A percentile compares a stretch with the other conserved stretches of the same genome.
Conservation (phyloP, 768 basidiomycete genomes). For the Fomitopsis serialis region DNA sequence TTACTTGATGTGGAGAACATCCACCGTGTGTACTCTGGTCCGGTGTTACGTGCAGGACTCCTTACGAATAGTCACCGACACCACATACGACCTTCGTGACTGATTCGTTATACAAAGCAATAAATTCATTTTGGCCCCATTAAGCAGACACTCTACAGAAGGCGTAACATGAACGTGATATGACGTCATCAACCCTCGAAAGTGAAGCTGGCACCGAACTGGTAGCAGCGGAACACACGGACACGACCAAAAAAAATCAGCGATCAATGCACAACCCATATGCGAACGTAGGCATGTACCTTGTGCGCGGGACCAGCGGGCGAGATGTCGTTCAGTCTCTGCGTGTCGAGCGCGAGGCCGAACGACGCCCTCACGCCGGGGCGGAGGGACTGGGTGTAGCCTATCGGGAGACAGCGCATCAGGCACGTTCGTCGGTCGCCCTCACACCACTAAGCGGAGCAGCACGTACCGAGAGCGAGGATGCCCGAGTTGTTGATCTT, state of each 20-base stretch:
- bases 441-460: background rate
- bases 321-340: conserved; percentile 74
- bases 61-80: too few species aligned
- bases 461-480: conserved; percentile 65
- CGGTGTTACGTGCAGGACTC: too few species aligned
- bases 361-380: conserved; percentile 91
- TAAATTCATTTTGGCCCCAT: background rate
- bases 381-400: conserved; percentile 90
- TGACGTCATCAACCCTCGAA: conserved; percentile 43
- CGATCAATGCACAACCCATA: background rate
- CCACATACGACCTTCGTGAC: too few species aligned
- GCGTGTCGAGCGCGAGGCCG: conserved; percentile 93
- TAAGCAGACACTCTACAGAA: background rate
- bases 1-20: too few species aligned
- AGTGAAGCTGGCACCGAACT: conserved; percentile 69
- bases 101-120: background rate
- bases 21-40: too few species aligned
- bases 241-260: background rate
- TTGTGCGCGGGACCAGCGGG: conserved; percentile 70
- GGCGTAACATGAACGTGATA: background rate
- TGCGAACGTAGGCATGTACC: conserved; percentile 28
- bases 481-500: conserved; percentile 98
- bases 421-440: conserved; percentile 8
- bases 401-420: conserved; percentile 27
- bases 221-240: background rate